A percentile compares a stretch with the other conserved stretches of the same genome.
These are phyloP conservation scores for Neofusicoccum parvum DNA, from an alignment of 2,329 filamentous ascomycete genomes.

Conservation along the genomic window DNA sequence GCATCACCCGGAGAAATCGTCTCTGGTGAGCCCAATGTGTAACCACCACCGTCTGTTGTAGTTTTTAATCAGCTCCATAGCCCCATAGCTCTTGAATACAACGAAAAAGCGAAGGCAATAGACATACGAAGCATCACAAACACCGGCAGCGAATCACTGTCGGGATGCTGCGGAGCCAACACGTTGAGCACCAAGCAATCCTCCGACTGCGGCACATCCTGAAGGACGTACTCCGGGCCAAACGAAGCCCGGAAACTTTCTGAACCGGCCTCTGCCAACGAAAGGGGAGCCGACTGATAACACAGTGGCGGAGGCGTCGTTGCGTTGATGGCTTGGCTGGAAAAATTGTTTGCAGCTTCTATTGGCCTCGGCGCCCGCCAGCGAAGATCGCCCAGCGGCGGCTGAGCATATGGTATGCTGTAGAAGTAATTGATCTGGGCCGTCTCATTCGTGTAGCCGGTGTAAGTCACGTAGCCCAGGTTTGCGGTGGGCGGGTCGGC, in stretches of 20 bases:
- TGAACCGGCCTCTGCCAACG: neutral
- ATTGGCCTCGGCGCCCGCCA: constrained; percentile 36
- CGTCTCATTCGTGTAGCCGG: constrained; percentile 23
- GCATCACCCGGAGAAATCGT: constrained; percentile 5
- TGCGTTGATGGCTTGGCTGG: constrained; percentile 29
- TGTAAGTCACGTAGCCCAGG: constrained; percentile 25
- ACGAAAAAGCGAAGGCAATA: no score
- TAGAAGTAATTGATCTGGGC: constrained; percentile 25
- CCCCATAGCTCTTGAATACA: neutral
- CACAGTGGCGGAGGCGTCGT: constrained; percentile 30
- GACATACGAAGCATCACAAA: constrained; percentile 34
- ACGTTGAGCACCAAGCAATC: constrained; percentile 47
- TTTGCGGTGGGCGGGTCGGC: constrained; percentile 16
- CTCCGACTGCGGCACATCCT: constrained; percentile 29
- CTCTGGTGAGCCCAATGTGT: neutral
- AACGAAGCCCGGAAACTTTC: neutral
- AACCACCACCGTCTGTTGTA: constrained; percentile 8
- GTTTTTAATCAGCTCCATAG: neutral
- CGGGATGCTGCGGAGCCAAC: constrained; percentile 39
- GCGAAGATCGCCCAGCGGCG: constrained; percentile 32
- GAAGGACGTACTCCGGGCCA: neutral
- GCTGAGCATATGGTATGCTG: constrained; percentile 32
- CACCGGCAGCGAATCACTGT: constrained; percentile 30
- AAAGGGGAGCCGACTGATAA: constrained; percentile 29
- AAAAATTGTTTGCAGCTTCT: constrained; percentile 27